These are phyloP conservation scores for Pulchroboletus neoregius DNA, from an alignment of 1,284 basidiomycete genomes.

Conservation along the genomic window DNA sequence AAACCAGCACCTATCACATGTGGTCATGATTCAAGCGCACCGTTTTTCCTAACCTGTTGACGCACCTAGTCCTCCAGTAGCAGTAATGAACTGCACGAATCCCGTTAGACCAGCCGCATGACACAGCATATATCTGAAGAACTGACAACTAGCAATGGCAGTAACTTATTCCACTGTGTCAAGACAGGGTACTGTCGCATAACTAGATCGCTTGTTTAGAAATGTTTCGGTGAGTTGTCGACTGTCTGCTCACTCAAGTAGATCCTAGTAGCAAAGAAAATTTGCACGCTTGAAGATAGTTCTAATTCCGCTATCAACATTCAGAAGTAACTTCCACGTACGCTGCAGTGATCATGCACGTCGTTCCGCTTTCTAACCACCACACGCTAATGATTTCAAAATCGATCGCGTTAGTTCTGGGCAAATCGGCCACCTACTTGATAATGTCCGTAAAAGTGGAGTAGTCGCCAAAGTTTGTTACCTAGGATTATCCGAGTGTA, in stretches of 20 bases:
- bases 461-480: conserved; percentile 6
- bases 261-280: conserved; percentile 10
- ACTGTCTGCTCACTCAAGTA: conserved; percentile 6
- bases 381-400: not conserved
- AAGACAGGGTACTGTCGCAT: conserved; percentile 9
- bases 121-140: not conserved
- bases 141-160: conserved; percentile 9
- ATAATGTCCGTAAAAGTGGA: not conserved
- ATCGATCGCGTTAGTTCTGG: not conserved
- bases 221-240: not conserved
- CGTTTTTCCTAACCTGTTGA: not conserved
- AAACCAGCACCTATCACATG: conserved; percentile 5
- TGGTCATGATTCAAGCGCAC: not conserved
- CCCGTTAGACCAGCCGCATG: not conserved
- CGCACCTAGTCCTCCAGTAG: conserved; percentile 3
- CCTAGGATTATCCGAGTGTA: not conserved
- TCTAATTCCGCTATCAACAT: not conserved
- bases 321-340: not conserved
- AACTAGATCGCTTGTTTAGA: not conserved
- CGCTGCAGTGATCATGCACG: conserved; percentile 1
- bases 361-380: conserved; percentile 6
- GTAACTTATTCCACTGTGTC: not conserved
- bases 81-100: not conserved
- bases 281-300: conserved; percentile 1
- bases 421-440: not conserved